Evolutionary conservation across 306 rosid species (phyloP), one percentile per base, ranked within the genome.

Genomic region (Corylus heterophylla): DNA sequence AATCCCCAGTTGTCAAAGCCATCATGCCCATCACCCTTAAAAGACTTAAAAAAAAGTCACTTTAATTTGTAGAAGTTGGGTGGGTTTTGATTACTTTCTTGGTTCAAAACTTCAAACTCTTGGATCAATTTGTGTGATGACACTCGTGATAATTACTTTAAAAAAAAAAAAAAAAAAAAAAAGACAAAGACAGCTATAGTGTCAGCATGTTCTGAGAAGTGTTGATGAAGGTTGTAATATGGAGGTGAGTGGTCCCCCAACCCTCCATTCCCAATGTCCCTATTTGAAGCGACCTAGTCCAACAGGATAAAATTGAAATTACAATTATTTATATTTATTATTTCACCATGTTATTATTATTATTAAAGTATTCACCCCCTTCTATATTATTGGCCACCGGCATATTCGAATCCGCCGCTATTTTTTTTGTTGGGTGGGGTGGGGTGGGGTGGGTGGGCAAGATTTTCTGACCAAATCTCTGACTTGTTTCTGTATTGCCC

Each of bases 201-300:
- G 71, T 7, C 68, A 54, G 69, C 76, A 78, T 17, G 9, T n/a
- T 20, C 31, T 6, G 8, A 56, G 44, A 72, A 62, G 35, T 22
- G 48, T 62, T 80, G 59, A 29, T 35, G 70, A 35, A 50, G 47
- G 48, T 52, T 52, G 78, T 45, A 66, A 54, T 39, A 29, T 45
- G 62, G 27, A 82, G 71, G 77, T 50, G 66, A 68, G 74, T 62
- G 80, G 83, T 75, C 79, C 81, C 80, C 80, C 48, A 14, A 11
- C 20, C 85, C 35, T 47, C 48, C 56, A 62, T 62, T 27, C 51
- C 45, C n/a, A 31, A 44, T 78, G 80, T 63, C 72, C 69, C 59
- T 73, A 39, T 31, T 55, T 35, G 54, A 25, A 81, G 63, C 54
- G 80, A 74, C 83, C 70, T 75, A 71, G 67, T 66, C 83, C 82